phyloP scores from a whole-genome alignment of 371 early-diverging fungal species.

The Mucor irregularis region DNA sequence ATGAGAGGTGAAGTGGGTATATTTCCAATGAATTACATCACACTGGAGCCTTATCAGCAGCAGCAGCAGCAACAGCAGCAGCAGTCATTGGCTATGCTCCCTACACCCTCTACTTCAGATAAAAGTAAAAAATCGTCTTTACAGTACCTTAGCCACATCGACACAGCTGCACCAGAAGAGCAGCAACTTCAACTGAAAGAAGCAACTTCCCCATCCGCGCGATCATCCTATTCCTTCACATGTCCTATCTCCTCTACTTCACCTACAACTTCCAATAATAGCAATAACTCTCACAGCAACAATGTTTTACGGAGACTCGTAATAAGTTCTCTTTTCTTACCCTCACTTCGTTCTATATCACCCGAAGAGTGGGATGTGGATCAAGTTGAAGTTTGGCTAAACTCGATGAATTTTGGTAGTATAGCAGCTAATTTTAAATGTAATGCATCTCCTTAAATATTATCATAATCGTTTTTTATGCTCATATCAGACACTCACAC shows the following conservation, averaged over 20 bases:
- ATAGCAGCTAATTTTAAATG: conserved; percentile 59
- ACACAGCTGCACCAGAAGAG: not conserved
- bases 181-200: not conserved
- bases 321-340: conserved; percentile 14
- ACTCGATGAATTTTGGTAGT: conserved; percentile 54
- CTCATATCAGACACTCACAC: too few relatives aligned
- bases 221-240: conserved; percentile 5
- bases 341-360: conserved; percentile 6
- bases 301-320: not conserved
- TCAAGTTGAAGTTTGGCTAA: conserved; percentile 64
- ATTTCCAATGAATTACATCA: conserved; percentile 73
- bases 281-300: not conserved
- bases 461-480: not conserved
- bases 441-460: conserved; percentile 22
- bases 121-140: not conserved
- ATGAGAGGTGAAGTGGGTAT: conserved; percentile 63
- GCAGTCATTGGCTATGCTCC: too few relatives aligned
- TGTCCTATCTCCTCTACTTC: not conserved
- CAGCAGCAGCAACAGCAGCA: too few relatives aligned
- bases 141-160: not conserved
- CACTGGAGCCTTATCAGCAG: conserved; percentile 56
- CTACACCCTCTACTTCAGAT: conserved; percentile 12
- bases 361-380: conserved; percentile 58
- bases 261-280: not conserved
- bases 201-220: not conserved